Percentiles rank a stretch among this genome's conserved stretches.
phyloP scores from a whole-genome alignment of 139 green algal genomes.

The Picochlorum sp. region DNA sequence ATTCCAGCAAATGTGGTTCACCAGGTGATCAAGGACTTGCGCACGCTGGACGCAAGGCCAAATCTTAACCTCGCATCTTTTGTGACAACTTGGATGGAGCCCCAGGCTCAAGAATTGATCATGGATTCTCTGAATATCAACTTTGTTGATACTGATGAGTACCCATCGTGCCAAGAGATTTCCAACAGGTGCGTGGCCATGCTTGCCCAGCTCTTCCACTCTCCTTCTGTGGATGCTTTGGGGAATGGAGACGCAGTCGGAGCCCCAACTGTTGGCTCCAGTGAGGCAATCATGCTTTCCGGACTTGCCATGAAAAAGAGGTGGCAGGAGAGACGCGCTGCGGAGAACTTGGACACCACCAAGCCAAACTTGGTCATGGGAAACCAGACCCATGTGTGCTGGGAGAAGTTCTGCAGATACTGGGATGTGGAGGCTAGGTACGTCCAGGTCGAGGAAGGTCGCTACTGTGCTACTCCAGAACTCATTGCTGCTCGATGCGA shows the following conservation, averaged over 20 bases:
- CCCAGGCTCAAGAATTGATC: constrained; percentile 29
- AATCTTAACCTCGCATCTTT: constrained; percentile 37
- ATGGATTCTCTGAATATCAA: constrained; percentile 22
- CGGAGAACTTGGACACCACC: constrained; percentile 23
- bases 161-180: constrained; percentile 4
- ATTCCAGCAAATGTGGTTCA: constrained; percentile 8
- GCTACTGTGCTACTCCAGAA: constrained; percentile 19
- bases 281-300: constrained; percentile 63
- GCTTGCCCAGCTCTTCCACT: constrained; percentile 45
- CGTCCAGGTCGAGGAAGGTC: constrained; percentile 25
- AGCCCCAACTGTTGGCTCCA: constrained; percentile 44
- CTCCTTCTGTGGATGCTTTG: constrained; percentile 14
- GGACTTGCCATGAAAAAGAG: constrained; percentile 55
- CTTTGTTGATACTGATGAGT: constrained; percentile 23
- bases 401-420: constrained; percentile 47
- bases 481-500: constrained; percentile 31
- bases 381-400: constrained; percentile 36
- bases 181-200: constrained; percentile 43
- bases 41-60: constrained; percentile 12
- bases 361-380: constrained; percentile 62
- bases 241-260: constrained; percentile 19
- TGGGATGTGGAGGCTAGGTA: constrained; percentile 52
- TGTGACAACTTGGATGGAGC: constrained; percentile 42
- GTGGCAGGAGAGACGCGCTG: constrained; percentile 38
- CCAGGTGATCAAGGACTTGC: constrained; percentile 10